Base-by-base conservation (phyloP, 2,329 filamentous ascomycete genomes). In the Monosporascus sp. region DNA sequence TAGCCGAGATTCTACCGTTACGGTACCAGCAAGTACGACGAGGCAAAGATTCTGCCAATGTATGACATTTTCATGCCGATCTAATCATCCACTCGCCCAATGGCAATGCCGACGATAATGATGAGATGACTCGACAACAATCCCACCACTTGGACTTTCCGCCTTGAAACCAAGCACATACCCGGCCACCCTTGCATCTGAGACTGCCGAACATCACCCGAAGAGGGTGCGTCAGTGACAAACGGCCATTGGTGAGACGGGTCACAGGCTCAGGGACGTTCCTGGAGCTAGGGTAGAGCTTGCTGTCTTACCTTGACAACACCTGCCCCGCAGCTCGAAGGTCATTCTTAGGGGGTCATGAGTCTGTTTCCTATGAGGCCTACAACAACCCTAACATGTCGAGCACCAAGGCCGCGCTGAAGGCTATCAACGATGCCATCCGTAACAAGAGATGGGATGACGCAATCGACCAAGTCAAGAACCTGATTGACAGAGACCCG, bases 401-500 rank as follows among this genome's bases (percentile, higher is more conserved):
- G 43, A 71, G 70, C 57, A 69, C 76, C 67, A 96, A 96, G 74
- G 80, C 86, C 50, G 83, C 86, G 54, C 77, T 97, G 62, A 96
- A 96, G 74, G 83, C 86, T 60, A 88, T 94, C 59, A 89, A 87
- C 66, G 81, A 88, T 58, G 86, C 87, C 47, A 80, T 96, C 60
- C 88, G 90, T 66, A 80, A 85, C 55, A 82, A 89, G 63, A 87
- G 94, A 65, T 96, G 86, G 75, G 86, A 88, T 55, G 85, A 88
- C 64, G 90, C 88, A 44, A 78, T 86, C 49, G 74, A 81, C 31
- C 84, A 90, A 67, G 85, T 89, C 5, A 78, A 83, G 56, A 79
- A 81, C 27, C 76, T 95, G 38, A 74, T 96, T 48, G 77, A 85
- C 50, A 81, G 81, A 58, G 91, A 97, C 57, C 74, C 86, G 2